phyloP scores from a whole-genome alignment of 2,329 filamentous ascomycete genomes.

The Cladosporium austrohemisphaericum region DNA sequence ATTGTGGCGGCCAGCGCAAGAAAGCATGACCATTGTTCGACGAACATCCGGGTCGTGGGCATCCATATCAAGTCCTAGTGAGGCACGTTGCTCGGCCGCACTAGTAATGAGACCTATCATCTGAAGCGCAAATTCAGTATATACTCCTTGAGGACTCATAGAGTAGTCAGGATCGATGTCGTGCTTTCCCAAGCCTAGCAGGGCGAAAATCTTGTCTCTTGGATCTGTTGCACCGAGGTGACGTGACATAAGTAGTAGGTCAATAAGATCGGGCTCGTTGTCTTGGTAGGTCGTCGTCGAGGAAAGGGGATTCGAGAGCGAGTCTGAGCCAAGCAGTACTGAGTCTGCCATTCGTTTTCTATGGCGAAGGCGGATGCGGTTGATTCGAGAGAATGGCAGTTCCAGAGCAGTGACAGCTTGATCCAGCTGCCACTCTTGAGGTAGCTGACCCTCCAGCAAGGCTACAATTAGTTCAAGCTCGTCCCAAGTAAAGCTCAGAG shows the following conservation, averaged over 20 bases:
- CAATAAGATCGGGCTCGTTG: conserved; percentile 25
- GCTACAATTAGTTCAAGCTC: conserved; percentile 27
- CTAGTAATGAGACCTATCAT: conserved; percentile 25
- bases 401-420: conserved; percentile 27
- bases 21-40: conserved; percentile 25
- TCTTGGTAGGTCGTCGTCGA: conserved; percentile 7
- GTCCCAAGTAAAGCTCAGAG: conserved; percentile 25
- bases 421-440: conserved; percentile 25
- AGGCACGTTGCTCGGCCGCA: conserved; percentile 4
- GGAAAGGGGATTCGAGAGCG: no score
- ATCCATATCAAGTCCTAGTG: conserved; percentile 13
- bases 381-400: conserved; percentile 30
- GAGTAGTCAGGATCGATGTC: conserved; percentile 28
- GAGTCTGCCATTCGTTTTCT: not conserved
- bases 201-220: conserved; percentile 29
- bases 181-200: conserved; percentile 28
- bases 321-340: no score
- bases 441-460: conserved; percentile 26
- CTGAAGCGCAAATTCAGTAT: conserved; percentile 29
- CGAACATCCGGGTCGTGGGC: conserved; percentile 20
- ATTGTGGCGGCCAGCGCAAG: conserved; percentile 30
- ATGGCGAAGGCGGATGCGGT: conserved; percentile 28
- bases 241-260: conserved; percentile 30
- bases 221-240: conserved; percentile 28
- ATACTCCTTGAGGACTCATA: conserved; percentile 25